Conservation (phyloP, 352 stramenopile genomes). For the Phytopythium kandeliae region DNA sequence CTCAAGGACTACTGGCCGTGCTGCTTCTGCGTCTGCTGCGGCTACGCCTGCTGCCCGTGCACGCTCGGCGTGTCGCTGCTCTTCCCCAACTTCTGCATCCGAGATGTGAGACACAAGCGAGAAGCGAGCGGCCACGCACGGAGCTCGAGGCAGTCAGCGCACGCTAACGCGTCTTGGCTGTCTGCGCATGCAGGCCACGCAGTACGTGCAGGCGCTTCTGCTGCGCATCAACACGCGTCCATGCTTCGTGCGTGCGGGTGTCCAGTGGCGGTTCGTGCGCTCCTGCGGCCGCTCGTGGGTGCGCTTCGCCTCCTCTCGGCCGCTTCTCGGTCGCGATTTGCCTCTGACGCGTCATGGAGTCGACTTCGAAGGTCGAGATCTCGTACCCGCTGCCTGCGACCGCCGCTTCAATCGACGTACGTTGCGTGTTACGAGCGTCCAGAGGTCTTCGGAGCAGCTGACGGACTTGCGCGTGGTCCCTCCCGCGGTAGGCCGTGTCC, state of each 20-base stretch:
- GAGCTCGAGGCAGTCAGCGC: neutral
- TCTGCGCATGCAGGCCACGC: conserved; percentile 37
- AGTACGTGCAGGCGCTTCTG: conserved; percentile 58
- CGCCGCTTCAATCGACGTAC: neutral
- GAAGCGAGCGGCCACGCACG: neutral
- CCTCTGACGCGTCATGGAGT: neutral
- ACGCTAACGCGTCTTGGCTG: neutral
- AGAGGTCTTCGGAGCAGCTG: neutral
- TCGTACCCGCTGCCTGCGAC: conserved; percentile 28
- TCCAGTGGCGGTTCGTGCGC: conserved; percentile 58
- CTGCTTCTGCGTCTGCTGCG: conserved; percentile 65
- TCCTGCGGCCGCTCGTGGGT: conserved; percentile 60
- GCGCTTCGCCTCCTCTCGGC: neutral
- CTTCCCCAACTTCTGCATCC: conserved; percentile 69
- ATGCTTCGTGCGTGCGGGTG: conserved; percentile 45
- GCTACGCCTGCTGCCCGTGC: conserved; percentile 60
- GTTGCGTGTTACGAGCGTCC: too few species aligned
- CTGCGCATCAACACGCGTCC: conserved; percentile 52
- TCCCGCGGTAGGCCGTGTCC: neutral
- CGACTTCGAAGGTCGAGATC: conserved; percentile 44
- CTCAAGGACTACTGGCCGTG: conserved; percentile 80
- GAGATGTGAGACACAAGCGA: conserved; percentile 44
- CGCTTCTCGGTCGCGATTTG: neutral
- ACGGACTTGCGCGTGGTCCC: neutral
- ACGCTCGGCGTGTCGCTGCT: conserved; percentile 60